A percentile compares a stretch with the other conserved stretches of the same genome.
Evolutionary conservation across 2,329 filamentous ascomycete species (phyloP).

Genomic region (Calonectria multiphialidica): DNA sequence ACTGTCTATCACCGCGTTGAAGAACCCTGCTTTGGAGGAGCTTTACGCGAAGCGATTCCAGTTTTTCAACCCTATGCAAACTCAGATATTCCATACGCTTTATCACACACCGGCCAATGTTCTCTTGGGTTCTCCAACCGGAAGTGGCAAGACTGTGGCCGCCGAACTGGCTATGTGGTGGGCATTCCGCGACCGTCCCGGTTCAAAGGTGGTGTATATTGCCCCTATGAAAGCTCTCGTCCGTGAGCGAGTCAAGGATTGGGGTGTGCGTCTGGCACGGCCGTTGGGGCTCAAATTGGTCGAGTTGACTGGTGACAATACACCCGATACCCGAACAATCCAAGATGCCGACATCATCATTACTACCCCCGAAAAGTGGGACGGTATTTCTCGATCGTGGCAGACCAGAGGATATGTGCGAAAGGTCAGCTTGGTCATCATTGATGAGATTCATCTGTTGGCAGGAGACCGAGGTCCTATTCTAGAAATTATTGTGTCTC

Average conservation of each 20-base stretch:
- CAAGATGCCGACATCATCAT: conserved; percentile 97
- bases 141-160: conserved; percentile 97
- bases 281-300: conserved; percentile 92
- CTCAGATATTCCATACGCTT: conserved; percentile 96
- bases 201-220: conserved; percentile 98
- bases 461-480: conserved; percentile 97
- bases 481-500: conserved; percentile 93
- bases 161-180: conserved; percentile 99
- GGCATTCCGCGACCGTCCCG: conserved; percentile 94
- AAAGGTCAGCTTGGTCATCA: conserved; percentile 95
- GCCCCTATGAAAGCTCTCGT: conserved; percentile 99
- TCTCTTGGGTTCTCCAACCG: conserved; percentile 93
- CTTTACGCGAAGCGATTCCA: conserved; percentile 91
- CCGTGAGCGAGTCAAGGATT: conserved; percentile 95
- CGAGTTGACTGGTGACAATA: conserved; percentile 96
- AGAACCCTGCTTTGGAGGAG: conserved; percentile 88
- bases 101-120: conserved; percentile 95
- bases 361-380: conserved; percentile 99
- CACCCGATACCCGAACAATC: conserved; percentile 95
- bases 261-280: conserved; percentile 83
- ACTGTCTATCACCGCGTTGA: conserved; percentile 85
- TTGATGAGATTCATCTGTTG: conserved; percentile 98
- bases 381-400: conserved; percentile 99
- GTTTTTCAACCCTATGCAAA: conserved; percentile 99
- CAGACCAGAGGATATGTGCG: conserved; percentile 96